Conservation (phyloP, 495 filamentous ascomycete species). For the Platismatia glauca region DNA sequence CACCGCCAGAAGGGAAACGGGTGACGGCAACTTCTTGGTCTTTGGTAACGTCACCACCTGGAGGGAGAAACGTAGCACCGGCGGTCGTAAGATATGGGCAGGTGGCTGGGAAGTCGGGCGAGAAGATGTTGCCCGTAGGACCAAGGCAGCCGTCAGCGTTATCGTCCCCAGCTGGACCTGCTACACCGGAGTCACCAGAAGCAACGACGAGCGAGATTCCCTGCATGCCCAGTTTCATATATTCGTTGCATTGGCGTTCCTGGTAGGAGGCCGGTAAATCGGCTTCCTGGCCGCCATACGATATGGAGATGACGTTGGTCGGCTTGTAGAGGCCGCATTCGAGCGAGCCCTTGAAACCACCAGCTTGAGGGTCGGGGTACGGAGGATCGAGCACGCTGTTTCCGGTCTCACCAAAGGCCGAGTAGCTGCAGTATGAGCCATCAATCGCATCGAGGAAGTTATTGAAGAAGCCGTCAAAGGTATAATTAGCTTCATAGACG, state of each 20-base stretch:
- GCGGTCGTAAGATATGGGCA: slow-evolving; percentile 46
- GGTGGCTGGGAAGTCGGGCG: slow-evolving; percentile 41
- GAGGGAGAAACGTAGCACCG: slow-evolving; percentile 39
- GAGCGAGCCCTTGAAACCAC: slow-evolving; percentile 47
- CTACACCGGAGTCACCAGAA: slow-evolving; percentile 53
- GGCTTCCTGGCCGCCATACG: slow-evolving; percentile 47
- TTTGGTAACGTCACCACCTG: slow-evolving; percentile 28
- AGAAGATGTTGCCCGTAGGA: slow-evolving; percentile 34
- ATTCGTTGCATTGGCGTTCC: slow-evolving; percentile 49
- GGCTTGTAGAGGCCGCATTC: slow-evolving; percentile 48
- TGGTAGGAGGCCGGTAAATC: slow-evolving; percentile 44
- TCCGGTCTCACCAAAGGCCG: slow-evolving; percentile 31
- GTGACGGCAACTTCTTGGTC: slow-evolving; percentile 35
- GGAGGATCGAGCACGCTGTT: slow-evolving; percentile 40
- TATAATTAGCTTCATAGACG: slow-evolving; percentile 32
- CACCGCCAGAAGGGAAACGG: slow-evolving; percentile 50
- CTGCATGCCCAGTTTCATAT: slow-evolving; percentile 56
- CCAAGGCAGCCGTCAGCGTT: slow-evolving; percentile 25
- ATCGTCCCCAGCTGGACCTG: slow-evolving; percentile 32
- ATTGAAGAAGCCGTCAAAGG: slow-evolving; percentile 31
- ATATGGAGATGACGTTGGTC: slow-evolving; percentile 40
- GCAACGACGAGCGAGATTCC: slow-evolving; percentile 55
- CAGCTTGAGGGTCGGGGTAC: slow-evolving; percentile 38
- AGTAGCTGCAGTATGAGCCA: slow-evolving; percentile 47
- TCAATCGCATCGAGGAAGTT: slow-evolving; percentile 54